These are phyloP conservation scores for Cercospora sp. DNA, from an alignment of 2,329 filamentous ascomycete genomes.

Conservation along the genomic window DNA sequence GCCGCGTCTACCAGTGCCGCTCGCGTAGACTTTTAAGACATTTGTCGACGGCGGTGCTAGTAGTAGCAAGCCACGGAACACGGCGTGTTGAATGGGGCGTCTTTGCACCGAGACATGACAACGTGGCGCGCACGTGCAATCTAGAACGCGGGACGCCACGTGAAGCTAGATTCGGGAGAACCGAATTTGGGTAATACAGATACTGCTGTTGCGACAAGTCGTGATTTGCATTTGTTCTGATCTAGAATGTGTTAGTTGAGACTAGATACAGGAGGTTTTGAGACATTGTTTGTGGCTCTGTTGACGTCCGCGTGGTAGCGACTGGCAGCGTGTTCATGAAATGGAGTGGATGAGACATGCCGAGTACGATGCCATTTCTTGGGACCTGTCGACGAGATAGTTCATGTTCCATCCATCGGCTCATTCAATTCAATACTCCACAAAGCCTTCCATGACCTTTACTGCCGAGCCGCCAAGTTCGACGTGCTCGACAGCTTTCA, in stretches of 20 bases:
- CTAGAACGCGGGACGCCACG: not conserved
- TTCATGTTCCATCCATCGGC: not conserved
- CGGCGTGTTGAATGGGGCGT: not conserved
- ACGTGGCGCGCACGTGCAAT: conserved; percentile 6
- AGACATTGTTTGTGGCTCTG: not conserved
- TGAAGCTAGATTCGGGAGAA: not conserved
- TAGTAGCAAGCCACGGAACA: not conserved
- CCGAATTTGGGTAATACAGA: not conserved
- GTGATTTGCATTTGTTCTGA: not conserved
- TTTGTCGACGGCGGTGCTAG: not conserved
- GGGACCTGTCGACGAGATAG: not conserved
- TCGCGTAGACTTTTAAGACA: not conserved
- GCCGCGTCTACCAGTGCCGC: not conserved
- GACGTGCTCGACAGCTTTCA: conserved; percentile 44
- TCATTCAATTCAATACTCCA: conserved; percentile 19
- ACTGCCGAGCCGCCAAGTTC: conserved; percentile 48
- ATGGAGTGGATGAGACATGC: not conserved
- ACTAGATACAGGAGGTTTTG: not conserved
- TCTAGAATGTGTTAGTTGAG: not conserved
- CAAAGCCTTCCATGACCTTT: conserved; percentile 44
- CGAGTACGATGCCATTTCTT: not conserved
- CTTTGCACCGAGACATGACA: not conserved
- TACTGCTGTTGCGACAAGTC: not conserved
- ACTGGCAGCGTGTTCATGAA: not conserved
- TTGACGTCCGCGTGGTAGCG: not conserved